Conservation (phyloP, 1,284 basidiomycete genomes). For the Ganoderma lucidum region DNA sequence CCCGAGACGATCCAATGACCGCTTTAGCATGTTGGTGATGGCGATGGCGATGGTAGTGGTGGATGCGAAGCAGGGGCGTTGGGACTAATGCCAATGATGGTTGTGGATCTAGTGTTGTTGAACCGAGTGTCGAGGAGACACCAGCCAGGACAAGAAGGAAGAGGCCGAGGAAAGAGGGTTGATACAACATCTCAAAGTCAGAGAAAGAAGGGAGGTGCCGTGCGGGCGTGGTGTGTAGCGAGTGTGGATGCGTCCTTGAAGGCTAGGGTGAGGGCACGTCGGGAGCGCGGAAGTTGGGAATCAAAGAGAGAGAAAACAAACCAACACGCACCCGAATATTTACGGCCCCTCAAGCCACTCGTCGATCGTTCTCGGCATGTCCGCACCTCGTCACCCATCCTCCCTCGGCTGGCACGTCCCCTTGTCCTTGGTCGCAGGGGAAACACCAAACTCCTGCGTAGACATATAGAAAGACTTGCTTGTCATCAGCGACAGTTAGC, state of each 20-base stretch:
- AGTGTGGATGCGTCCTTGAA: neutral
- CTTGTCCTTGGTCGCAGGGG: neutral
- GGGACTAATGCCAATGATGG: constrained; percentile 13
- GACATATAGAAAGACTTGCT: neutral
- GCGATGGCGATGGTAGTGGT: neutral
- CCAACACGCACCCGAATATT: neutral
- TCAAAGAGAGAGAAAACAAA: neutral
- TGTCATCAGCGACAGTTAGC: neutral
- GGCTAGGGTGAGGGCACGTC: constrained; percentile 1
- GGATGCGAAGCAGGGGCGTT: constrained; percentile 2
- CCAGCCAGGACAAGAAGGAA: constrained; percentile 32
- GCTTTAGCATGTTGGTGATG: neutral
- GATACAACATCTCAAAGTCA: constrained; percentile 21
- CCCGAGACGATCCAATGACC: neutral
- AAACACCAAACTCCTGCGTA: neutral
- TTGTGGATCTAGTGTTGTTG: constrained; percentile 12
- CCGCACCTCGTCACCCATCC: constrained; percentile 3
- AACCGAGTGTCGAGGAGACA: constrained; percentile 29
- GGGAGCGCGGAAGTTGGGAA: constrained; percentile 1
- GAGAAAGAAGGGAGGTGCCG: constrained; percentile 31
- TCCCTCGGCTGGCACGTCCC: constrained; percentile 1
- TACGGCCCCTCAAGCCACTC: neutral
- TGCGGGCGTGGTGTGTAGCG: constrained; percentile 33
- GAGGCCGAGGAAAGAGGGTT: constrained; percentile 31
- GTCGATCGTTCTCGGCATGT: constrained; percentile 5